Conservation (phyloP, 305 asterid genomes). For the Striga hermonthica region DNA sequence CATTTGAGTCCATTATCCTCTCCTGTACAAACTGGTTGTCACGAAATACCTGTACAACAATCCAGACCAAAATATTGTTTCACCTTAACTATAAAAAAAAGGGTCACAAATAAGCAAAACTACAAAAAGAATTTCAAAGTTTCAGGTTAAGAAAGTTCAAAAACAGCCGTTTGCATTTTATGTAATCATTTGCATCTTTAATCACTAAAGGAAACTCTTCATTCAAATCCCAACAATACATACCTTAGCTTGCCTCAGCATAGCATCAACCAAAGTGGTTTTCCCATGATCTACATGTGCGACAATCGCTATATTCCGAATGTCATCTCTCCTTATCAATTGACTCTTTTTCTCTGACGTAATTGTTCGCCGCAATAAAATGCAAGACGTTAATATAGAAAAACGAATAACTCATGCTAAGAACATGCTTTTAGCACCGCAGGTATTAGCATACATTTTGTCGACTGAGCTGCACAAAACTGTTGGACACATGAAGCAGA, state of each 20-base stretch:
- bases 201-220: constrained; percentile 22
- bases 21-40: constrained; percentile 91
- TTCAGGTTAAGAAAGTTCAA: neutral
- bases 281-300: constrained; percentile 99
- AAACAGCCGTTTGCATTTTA: neutral
- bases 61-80: constrained; percentile 12
- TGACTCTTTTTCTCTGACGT: constrained; percentile 56
- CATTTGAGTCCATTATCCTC: constrained; percentile 98
- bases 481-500: no score
- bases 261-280: constrained; percentile 93
- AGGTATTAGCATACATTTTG: no score
- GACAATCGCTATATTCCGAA: constrained; percentile 91
- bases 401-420: neutral
- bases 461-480: no score
- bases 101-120: neutral
- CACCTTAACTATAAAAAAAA: constrained; percentile 4
- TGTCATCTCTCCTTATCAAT: constrained; percentile 68
- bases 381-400: constrained; percentile 12
- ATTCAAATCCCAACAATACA: constrained; percentile 25
- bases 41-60: constrained; percentile 78
- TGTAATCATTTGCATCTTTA: neutral
- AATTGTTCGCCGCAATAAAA: constrained; percentile 7
- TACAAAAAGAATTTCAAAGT: constrained; percentile 7
- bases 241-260: constrained; percentile 96
- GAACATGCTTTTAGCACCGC: neutral